Percentiles rank a stretch among this genome's conserved stretches.
These are phyloP conservation scores for Paecilomyces dactylethromorphus DNA, from an alignment of 2,329 filamentous ascomycete genomes.

Conservation along the genomic window DNA sequence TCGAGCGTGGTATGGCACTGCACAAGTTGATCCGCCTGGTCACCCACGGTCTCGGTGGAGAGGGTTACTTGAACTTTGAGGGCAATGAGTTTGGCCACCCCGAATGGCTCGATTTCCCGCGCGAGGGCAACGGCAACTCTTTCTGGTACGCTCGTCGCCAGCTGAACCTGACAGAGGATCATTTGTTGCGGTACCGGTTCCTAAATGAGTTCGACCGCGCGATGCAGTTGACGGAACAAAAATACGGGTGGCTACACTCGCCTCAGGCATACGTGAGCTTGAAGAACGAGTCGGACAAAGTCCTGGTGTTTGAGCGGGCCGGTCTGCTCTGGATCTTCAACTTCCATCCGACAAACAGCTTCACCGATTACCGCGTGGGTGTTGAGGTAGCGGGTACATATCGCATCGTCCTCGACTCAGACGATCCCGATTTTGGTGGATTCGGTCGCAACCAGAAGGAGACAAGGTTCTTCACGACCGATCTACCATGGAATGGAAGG, in stretches of 20 bases:
- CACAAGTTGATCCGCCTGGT: conserved; percentile 98
- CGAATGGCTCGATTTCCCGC: conserved; percentile 97
- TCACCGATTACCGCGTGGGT: conserved; percentile 86
- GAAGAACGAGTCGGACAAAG: conserved; percentile 90
- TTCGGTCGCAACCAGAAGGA: conserved; percentile 67
- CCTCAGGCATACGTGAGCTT: conserved; percentile 86
- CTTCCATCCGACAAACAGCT: conserved; percentile 80
- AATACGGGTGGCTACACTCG: conserved; percentile 84
- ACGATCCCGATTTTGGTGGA: conserved; percentile 71
- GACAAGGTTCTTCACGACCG: conserved; percentile 89
- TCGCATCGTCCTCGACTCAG: conserved; percentile 74
- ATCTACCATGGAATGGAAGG: conserved; percentile 81
- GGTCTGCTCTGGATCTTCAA: conserved; percentile 94
- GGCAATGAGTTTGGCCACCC: conserved; percentile 98
- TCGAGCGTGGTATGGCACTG: conserved; percentile 82
- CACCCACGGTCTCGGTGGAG: conserved; percentile 84
- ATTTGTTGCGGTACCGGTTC: conserved; percentile 77
- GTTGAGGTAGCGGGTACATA: conserved; percentile 82
- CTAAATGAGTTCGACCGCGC: conserved; percentile 88
- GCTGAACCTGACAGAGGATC: conserved; percentile 84
- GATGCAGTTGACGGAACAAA: conserved; percentile 83
- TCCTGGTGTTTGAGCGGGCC: conserved; percentile 89
- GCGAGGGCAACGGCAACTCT: conserved; percentile 84
- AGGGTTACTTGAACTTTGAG: conserved; percentile 97
- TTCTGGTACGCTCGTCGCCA: conserved; percentile 93